Conservation (phyloP, 441 rosid species). For the Pelargonium citronellum region DNA sequence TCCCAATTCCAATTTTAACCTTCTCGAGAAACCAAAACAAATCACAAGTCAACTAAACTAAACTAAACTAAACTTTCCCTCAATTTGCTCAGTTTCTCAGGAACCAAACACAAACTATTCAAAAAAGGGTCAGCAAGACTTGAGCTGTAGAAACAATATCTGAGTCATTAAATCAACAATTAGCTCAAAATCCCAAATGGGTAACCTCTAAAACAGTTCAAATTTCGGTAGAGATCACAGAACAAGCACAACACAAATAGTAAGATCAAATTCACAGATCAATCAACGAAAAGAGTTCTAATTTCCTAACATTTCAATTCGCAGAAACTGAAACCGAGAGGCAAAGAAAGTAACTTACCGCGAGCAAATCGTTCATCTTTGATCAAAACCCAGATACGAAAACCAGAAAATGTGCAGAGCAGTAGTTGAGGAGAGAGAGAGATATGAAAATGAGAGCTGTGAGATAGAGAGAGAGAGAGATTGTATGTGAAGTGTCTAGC, state of each 20-base stretch:
- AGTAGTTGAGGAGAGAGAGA: no score
- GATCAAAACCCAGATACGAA: neutral
- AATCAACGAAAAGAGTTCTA: neutral
- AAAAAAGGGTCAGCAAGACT: neutral
- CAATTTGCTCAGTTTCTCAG: neutral
- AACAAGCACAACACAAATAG: neutral
- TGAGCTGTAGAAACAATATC: neutral
- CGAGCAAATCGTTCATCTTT: slow-evolving; percentile 5
- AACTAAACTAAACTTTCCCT: neutral
- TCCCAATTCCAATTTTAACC: no score
- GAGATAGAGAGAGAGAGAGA: no score
- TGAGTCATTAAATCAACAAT: no score
- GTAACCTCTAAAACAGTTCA: slow-evolving; percentile 1
- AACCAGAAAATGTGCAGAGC: no score
- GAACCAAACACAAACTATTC: neutral
- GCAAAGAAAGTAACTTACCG: neutral
- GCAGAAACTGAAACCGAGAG: neutral
- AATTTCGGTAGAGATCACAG: neutral
- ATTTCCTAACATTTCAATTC: no score
- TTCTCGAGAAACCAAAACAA: neutral
- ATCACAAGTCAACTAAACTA: neutral
- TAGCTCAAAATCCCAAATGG: neutral
- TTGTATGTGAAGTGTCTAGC: no score
- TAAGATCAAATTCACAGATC: neutral
- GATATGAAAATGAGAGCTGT: no score